Percentiles rank a stretch among this genome's conserved stretches.
Evolutionary conservation across 2,329 filamentous ascomycete genomes (phyloP).

Genomic region (Mycosphaerelloides madeirae): DNA sequence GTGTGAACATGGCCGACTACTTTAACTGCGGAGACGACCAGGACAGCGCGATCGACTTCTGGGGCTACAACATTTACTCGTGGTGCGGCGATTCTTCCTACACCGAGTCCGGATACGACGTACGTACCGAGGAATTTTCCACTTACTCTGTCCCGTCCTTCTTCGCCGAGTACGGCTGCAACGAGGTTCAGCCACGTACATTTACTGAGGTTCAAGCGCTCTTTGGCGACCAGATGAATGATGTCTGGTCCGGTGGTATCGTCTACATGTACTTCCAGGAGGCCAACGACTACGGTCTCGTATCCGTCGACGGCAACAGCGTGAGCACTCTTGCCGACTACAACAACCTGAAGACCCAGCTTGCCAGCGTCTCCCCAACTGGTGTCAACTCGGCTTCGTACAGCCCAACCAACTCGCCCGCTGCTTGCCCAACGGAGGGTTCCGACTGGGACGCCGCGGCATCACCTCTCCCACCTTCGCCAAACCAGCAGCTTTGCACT

Average conservation of each 20-base stretch:
- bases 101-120: constrained; percentile 70
- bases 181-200: constrained; percentile 63
- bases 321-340: constrained; percentile 72
- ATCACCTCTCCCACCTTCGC: constrained; percentile 70
- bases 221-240: constrained; percentile 74
- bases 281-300: constrained; percentile 80
- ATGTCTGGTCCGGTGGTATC: constrained; percentile 90
- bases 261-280: constrained; percentile 99
- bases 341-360: constrained; percentile 63
- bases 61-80: constrained; percentile 99
- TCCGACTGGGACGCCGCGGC: constrained; percentile 64
- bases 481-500: constrained; percentile 71
- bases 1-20: constrained; percentile 78
- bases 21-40: constrained; percentile 76
- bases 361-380: constrained; percentile 63
- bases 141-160: constrained; percentile 92
- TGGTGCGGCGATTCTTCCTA: constrained; percentile 90
- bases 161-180: constrained; percentile 99
- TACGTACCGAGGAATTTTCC: constrained; percentile 78
- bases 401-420: constrained; percentile 65
- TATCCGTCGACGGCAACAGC: constrained; percentile 54
- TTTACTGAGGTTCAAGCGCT: constrained; percentile 84
- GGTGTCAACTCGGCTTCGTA: constrained; percentile 64
- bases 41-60: constrained; percentile 78
- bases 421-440: constrained; percentile 64